Evolutionary conservation across 345 rosid species (phyloP).

Genomic region (Euphorbia tirucalli): DNA sequence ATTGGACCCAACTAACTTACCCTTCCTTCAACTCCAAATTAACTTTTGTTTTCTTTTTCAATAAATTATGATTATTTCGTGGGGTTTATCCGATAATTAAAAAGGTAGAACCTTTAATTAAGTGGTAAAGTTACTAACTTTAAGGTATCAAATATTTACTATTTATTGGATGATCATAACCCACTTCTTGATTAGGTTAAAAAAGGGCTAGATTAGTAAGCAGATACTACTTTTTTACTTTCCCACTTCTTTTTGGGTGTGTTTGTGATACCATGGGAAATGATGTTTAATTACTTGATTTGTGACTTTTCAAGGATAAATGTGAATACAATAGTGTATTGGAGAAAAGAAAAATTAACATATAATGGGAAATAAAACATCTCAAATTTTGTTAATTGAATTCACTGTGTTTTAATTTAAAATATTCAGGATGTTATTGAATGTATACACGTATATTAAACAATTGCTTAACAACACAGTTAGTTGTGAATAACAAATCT

Average conservation of each 20-base stretch:
- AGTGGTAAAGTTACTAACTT: background rate
- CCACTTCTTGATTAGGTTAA: background rate
- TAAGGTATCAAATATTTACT: background rate
- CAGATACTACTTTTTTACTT: too few relatives aligned
- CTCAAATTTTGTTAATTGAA: too few relatives aligned
- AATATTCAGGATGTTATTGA: too few relatives aligned
- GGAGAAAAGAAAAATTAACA: too few relatives aligned
- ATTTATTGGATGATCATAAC: background rate
- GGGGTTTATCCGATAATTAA: background rate
- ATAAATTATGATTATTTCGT: background rate
- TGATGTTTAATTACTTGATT: background rate
- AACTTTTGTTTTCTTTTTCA: background rate
- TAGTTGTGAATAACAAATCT: background rate
- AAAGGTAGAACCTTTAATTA: background rate
- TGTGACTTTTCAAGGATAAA: background rate
- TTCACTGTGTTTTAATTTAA: too few relatives aligned
- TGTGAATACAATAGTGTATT: too few relatives aligned
- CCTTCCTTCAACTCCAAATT: background rate
- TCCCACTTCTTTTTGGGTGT: background rate
- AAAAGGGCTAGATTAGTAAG: background rate
- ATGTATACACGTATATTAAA: too few relatives aligned
- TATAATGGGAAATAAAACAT: too few relatives aligned
- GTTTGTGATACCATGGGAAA: background rate
- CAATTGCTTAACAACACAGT: background rate
- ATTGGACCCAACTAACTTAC: slow-evolving; percentile 13